A percentile compares a stretch with the other conserved stretches of the same genome.
Evolutionary conservation across 2,329 filamentous ascomycete genomes (phyloP).

Genomic region (Fusarium haematococcum): DNA sequence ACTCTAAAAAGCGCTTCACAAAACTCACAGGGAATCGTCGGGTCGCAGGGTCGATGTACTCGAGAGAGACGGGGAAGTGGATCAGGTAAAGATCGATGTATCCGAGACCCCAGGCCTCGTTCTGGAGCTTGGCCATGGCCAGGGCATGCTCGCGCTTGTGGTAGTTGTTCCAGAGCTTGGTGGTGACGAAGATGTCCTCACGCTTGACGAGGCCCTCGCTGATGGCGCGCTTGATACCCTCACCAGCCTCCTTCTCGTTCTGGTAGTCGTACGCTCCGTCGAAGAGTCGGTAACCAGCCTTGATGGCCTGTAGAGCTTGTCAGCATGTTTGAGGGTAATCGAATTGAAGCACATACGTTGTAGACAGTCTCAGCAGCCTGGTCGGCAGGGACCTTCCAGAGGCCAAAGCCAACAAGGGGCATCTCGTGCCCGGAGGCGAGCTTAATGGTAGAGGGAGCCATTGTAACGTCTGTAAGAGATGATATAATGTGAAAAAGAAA

Average conservation of each 20-base stretch:
- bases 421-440: slow-evolving; percentile 42
- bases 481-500: not conserved
- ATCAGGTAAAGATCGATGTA: slow-evolving; percentile 90
- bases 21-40: slow-evolving; percentile 52
- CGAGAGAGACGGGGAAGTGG: slow-evolving; percentile 68
- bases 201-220: slow-evolving; percentile 71
- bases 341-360: slow-evolving; percentile 49
- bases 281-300: slow-evolving; percentile 64
- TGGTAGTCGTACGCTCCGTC: slow-evolving; percentile 69
- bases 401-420: slow-evolving; percentile 67
- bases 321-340: not conserved
- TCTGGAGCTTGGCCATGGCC: slow-evolving; percentile 78
- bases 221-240: slow-evolving; percentile 69
- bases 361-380: slow-evolving; percentile 70
- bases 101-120: slow-evolving; percentile 82
- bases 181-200: slow-evolving; percentile 88
- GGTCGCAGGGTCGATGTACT: slow-evolving; percentile 57
- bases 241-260: slow-evolving; percentile 75
- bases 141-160: slow-evolving; percentile 81
- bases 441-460: slow-evolving; percentile 38
- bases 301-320: slow-evolving; percentile 54
- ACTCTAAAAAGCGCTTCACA: not conserved
- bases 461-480: slow-evolving; percentile 13
- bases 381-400: slow-evolving; percentile 74
- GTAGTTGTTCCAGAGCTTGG: slow-evolving; percentile 92